Base-by-base conservation (phyloP, 805 yeast species). In the Candida namnaoensis region DNA sequence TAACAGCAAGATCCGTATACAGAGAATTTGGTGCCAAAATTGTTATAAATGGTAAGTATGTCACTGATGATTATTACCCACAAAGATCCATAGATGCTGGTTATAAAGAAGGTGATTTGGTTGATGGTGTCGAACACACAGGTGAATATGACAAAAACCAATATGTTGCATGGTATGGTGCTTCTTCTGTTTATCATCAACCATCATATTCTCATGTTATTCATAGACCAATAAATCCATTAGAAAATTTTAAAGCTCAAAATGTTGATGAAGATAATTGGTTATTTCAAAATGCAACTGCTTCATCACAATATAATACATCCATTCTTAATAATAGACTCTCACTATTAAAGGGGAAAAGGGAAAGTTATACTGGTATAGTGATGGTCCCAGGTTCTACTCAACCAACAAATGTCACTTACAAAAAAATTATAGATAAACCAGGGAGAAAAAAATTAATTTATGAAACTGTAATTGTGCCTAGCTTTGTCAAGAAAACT, bases 11-110 rank as follows among this genome's bases (percentile, higher is more conserved):
- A 43, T 81, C 95, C 13, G 80, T 88, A 2, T 93, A 76, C 64
- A 74, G 88, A 48, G 98, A 90, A 62, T 91, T 93, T 68, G 99
- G 99, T 5, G 85, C 95, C 24, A 77, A 78, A 46, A 78, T 90
- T 39, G 69, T 93, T 34, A 73, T 77, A 19, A 83, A 86, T 41
- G 99, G 99, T 36, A 76, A 73, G 47, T 78, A 83, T 49, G 82
- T 86, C 27, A 71, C 66, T 11, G 99, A 93, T 64, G 99, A 93
- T 61, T 93, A 90, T 60, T 86, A 90, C 68, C 95, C 80, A 1
- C 64, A 73, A 30, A 69, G 62, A 38, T 66, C 74, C 3, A 61
- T 65, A 15, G 62, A 57, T 30, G 72, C 68, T 36, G 76, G 75
- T 25, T 88, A 88, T 33, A 82, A 73, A 14, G 78, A 79, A 41